Percentiles rank a stretch among this genome's conserved stretches.
phyloP scores from a whole-genome alignment of 1,284 basidiomycete species.

The Apiotrichum brassicae region DNA sequence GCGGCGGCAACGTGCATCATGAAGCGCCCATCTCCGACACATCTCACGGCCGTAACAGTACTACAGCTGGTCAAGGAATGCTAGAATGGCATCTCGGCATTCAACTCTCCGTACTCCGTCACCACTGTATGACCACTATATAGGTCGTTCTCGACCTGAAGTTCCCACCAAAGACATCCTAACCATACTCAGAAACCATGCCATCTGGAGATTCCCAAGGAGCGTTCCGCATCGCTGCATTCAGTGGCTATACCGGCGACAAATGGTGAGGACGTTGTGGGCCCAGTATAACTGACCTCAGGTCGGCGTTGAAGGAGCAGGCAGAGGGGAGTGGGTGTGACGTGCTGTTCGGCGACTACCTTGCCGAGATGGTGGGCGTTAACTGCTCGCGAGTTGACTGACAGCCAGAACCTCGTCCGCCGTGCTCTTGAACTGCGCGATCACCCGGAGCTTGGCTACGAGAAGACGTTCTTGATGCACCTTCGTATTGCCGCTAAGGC shows the following conservation, averaged over 20 bases:
- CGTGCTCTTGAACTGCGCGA: slow-evolving; percentile 15
- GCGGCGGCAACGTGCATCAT: too few species aligned
- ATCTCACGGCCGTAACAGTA: too few species aligned
- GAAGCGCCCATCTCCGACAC: too few species aligned
- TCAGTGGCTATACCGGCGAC: slow-evolving; percentile 13
- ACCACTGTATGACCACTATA: not conserved
- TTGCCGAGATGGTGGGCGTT: slow-evolving; percentile 14
- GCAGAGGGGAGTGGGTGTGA: slow-evolving; percentile 7
- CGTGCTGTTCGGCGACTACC: slow-evolving; percentile 20
- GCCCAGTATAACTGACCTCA: not conserved
- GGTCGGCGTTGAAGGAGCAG: slow-evolving; percentile 9
- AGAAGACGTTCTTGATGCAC: slow-evolving; percentile 19
- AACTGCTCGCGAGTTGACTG: not conserved
- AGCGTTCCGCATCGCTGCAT: slow-evolving; percentile 17
- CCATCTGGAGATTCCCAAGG: not conserved
- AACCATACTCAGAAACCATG: not conserved
- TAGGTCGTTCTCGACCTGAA: too few species aligned
- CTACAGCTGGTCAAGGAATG: too few species aligned
- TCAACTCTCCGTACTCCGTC: not conserved
- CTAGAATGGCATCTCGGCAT: not conserved
- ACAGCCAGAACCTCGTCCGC: slow-evolving; percentile 16
- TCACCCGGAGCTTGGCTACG: slow-evolving; percentile 19
- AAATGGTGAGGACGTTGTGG: not conserved
- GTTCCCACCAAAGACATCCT: too few species aligned
- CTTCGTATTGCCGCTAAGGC: slow-evolving; percentile 9